phyloP scores from a whole-genome alignment of 805 yeast genomes.

The Starmerella potacharoeniae region DNA sequence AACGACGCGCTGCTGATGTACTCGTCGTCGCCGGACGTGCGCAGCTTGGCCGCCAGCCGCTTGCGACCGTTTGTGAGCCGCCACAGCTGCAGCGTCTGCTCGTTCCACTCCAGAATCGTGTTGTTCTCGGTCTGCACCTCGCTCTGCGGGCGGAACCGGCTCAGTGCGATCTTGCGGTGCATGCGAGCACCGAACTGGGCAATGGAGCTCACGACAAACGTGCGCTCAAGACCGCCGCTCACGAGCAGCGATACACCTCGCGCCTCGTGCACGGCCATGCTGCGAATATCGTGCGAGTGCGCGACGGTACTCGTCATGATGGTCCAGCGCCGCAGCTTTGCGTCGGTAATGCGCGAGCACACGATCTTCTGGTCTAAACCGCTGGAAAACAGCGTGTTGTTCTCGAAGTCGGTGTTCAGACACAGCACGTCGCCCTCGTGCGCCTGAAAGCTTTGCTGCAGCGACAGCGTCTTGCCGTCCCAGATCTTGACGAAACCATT shows the following conservation, averaged over 20 bases:
- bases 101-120: conserved; percentile 66
- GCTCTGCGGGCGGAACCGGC: conserved; percentile 49
- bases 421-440: conserved; percentile 90
- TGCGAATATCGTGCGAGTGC: conserved; percentile 76
- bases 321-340: conserved; percentile 50
- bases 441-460: conserved; percentile 66
- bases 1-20: conserved; percentile 59
- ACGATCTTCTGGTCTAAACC: conserved; percentile 91
- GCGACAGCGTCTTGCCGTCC: conserved; percentile 68
- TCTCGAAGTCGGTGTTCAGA: conserved; percentile 34
- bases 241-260: conserved; percentile 48
- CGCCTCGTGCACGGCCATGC: conserved; percentile 60
- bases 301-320: conserved; percentile 62
- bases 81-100: conserved; percentile 77
- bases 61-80: conserved; percentile 52
- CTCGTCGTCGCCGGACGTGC: conserved; percentile 40
- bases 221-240: conserved; percentile 36
- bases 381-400: conserved; percentile 64
- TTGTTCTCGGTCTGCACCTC: conserved; percentile 32
- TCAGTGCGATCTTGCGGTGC: conserved; percentile 53
- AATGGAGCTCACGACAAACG: conserved; percentile 45
- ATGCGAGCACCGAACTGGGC: conserved; percentile 58
- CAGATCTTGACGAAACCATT: conserved; percentile 89
- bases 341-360: conserved; percentile 46
- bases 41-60: conserved; percentile 11